A percentile compares a stretch with the other conserved stretches of the same genome.
Conservation (phyloP, 345 rosid genomes). For the Microthlaspi erraticum region DNA sequence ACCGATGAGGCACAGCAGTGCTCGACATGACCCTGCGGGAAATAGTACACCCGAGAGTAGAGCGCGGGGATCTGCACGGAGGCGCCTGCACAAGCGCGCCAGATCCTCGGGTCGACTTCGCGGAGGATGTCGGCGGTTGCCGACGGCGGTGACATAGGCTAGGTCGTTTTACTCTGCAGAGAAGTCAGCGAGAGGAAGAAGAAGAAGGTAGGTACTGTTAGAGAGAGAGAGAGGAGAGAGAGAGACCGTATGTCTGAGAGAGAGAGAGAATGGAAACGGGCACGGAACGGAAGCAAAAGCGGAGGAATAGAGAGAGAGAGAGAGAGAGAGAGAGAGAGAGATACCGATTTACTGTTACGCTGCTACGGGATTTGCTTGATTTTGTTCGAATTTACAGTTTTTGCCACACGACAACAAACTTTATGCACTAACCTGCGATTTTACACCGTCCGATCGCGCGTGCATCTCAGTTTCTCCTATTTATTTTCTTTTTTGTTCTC, state of each 20-base stretch:
- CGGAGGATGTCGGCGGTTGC: conserved; percentile 41
- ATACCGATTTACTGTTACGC: conserved; percentile 41
- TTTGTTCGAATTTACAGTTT: conserved; percentile 24
- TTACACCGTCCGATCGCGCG: conserved; percentile 36
- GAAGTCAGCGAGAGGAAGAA: conserved; percentile 26
- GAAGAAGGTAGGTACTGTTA: conserved; percentile 27
- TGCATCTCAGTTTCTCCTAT: background rate
- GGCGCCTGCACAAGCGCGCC: conserved; percentile 87
- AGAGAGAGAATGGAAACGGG: conserved; percentile 26
- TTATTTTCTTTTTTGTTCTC: background rate
- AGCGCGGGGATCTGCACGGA: conserved; percentile 63
- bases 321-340: background rate
- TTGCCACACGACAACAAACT: conserved; percentile 36
- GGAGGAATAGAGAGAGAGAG: conserved; percentile 19
- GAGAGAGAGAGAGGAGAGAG: conserved; percentile 35
- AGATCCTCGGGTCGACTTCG: conserved; percentile 62
- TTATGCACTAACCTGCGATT: background rate
- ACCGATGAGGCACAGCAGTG: conserved; percentile 50
- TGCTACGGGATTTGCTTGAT: conserved; percentile 35
- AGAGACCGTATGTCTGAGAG: conserved; percentile 27
- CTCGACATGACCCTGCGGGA: conserved; percentile 86
- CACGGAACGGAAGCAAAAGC: conserved; percentile 28
- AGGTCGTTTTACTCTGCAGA: conserved; percentile 35
- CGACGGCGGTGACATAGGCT: conserved; percentile 47
- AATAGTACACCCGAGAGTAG: conserved; percentile 77